These are phyloP conservation scores for Euphrasia confusa DNA, from an alignment of 257 asterid genomes.

Conservation along the genomic window DNA sequence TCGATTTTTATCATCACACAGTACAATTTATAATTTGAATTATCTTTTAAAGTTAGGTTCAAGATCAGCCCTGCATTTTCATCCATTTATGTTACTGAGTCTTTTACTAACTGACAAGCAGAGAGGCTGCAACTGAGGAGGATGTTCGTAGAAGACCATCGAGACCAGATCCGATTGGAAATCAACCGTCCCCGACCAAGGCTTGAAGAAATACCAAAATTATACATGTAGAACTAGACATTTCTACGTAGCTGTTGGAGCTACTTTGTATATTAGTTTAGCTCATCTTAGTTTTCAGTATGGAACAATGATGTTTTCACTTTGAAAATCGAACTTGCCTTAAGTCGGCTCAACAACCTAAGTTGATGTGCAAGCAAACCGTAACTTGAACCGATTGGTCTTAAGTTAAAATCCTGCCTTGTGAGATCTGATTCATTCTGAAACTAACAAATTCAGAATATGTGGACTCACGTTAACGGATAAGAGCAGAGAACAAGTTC, in stretches of 20 bases:
- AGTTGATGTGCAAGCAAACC: no score
- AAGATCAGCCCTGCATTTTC: slow-evolving; percentile 28
- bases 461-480: no score
- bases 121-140: slow-evolving; percentile 33
- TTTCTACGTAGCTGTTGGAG: slow-evolving; percentile 27
- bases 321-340: neutral
- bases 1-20: no score
- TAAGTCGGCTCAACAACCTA: no score
- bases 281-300: slow-evolving; percentile 17
- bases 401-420: no score
- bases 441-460: no score
- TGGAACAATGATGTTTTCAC: slow-evolving; percentile 17
- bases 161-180: slow-evolving; percentile 63
- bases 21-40: neutral
- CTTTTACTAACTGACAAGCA: slow-evolving; percentile 24
- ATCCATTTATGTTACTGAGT: neutral
- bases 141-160: slow-evolving; percentile 50
- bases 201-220: slow-evolving; percentile 26
- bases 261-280: slow-evolving; percentile 12
- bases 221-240: slow-evolving; percentile 15
- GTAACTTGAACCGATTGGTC: no score
- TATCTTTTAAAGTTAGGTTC: slow-evolving; percentile 36
- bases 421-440: no score
- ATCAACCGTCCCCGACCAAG: slow-evolving; percentile 54
- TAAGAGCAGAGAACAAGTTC: neutral